A percentile compares a stretch with the other conserved stretches of the same genome.
Evolutionary conservation across 352 stramenopile species (phyloP).

Genomic region (Phytophthora pini): DNA sequence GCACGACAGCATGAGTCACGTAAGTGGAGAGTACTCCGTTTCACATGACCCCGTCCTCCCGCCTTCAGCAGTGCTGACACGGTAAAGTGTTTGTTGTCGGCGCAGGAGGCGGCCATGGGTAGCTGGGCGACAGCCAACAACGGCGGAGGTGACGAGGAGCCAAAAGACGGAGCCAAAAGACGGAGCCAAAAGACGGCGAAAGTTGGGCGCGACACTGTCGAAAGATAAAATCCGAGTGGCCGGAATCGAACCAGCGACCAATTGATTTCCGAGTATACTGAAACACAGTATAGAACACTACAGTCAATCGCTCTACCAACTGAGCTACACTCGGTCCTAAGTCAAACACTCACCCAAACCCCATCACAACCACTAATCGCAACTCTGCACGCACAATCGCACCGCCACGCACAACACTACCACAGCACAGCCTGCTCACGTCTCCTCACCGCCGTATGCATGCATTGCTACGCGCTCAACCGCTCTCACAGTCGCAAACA

Average conservation of each 20-base stretch:
- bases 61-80: too few species aligned
- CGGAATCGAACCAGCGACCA: background rate
- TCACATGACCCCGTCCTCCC: too few species aligned
- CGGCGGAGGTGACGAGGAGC: background rate
- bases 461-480: background rate
- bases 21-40: too few species aligned
- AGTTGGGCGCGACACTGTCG: too few species aligned
- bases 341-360: background rate
- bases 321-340: constrained; percentile 1
- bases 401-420: background rate
- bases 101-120: too few species aligned
- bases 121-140: background rate
- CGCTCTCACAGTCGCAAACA: background rate
- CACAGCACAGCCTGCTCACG: background rate
- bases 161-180: too few species aligned
- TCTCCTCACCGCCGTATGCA: background rate
- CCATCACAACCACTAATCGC: background rate
- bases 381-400: background rate
- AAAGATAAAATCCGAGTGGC: background rate
- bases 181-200: too few species aligned
- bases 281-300: constrained; percentile 8
- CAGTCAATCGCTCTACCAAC: constrained; percentile 5
- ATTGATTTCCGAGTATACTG: constrained; percentile 2
- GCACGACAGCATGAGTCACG: too few species aligned
- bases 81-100: too few species aligned